A percentile compares a stretch with the other conserved stretches of the same genome.
Evolutionary conservation across 1,139 yeast species (phyloP).

Genomic region (Scheffersomyces titani): DNA sequence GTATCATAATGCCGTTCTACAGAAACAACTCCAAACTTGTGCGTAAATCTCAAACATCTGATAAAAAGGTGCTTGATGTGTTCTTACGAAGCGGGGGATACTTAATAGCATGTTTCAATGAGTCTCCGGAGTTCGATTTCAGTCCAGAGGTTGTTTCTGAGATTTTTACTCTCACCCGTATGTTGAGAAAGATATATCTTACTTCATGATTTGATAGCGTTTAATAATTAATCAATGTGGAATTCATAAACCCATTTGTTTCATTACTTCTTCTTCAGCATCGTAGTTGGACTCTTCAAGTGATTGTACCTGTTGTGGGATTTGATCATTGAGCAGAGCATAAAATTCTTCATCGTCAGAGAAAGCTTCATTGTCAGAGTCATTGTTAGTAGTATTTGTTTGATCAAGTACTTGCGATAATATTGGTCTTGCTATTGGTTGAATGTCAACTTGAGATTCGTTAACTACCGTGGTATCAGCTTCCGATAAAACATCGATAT

Average conservation of each 20-base stretch:
- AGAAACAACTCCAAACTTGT: constrained; percentile 43
- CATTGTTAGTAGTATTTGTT: background rate
- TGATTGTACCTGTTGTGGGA: background rate
- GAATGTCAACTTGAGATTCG: background rate
- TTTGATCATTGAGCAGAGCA: background rate
- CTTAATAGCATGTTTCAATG: constrained; percentile 52
- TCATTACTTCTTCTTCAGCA: constrained; percentile 34
- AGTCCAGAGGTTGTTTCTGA: constrained; percentile 47
- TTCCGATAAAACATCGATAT: background rate
- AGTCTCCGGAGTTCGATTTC: constrained; percentile 27
- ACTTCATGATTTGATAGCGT: constrained; percentile 10
- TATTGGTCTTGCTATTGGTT: background rate
- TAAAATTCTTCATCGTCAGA: constrained; percentile 20
- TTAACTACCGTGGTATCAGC: background rate
- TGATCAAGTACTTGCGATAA: background rate
- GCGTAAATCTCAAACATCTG: constrained; percentile 25
- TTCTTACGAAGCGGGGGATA: constrained; percentile 59
- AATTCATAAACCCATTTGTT: constrained; percentile 29
- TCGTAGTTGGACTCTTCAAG: background rate
- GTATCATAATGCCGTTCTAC: constrained; percentile 54
- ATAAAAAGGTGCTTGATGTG: constrained; percentile 33
- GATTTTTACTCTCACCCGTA: constrained; percentile 40
- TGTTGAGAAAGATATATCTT: constrained; percentile 43
- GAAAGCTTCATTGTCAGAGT: constrained; percentile 14
- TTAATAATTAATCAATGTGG: background rate